These are phyloP conservation scores for Yamadazyma endophytica DNA, from an alignment of 805 yeast species.

Conservation along the genomic window DNA sequence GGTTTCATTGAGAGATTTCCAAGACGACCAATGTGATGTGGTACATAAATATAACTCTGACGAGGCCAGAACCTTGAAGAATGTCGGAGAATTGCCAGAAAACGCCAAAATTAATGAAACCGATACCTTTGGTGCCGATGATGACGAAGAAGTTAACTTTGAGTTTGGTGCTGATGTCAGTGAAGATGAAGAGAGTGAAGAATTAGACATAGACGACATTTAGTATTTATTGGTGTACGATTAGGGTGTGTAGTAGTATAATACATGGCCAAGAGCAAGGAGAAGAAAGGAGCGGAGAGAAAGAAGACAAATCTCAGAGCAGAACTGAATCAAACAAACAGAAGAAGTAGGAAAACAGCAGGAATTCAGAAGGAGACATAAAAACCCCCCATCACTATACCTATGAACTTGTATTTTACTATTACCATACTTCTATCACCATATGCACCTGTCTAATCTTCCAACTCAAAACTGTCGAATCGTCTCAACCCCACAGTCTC, in stretches of 20 bases:
- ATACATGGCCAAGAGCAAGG: too few species aligned
- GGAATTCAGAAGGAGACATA: too few species aligned
- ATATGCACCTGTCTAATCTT: neutral
- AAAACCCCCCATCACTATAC: too few species aligned
- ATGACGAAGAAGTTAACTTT: slow-evolving; percentile 95
- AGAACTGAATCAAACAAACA: too few species aligned
- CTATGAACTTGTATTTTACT: too few species aligned
- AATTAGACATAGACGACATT: slow-evolving; percentile 91
- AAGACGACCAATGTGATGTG: slow-evolving; percentile 97
- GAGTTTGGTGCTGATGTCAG: slow-evolving; percentile 94
- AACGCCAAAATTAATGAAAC: slow-evolving; percentile 96
- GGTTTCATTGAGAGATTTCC: slow-evolving; percentile 96
- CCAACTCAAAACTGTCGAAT: slow-evolving; percentile 56
- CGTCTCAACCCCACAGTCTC: slow-evolving; percentile 54
- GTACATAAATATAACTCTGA: slow-evolving; percentile 95
- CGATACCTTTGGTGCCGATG: slow-evolving; percentile 93
- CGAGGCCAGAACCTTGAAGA: slow-evolving; percentile 95
- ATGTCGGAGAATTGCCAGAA: slow-evolving; percentile 96
- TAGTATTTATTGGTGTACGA: too few species aligned
- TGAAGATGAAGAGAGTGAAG: slow-evolving; percentile 66
- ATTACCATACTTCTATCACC: neutral
- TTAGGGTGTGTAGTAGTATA: too few species aligned
- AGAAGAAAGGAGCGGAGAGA: too few species aligned
- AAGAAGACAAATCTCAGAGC: too few species aligned
- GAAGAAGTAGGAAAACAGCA: too few species aligned